Evolutionary conservation across 305 asterid genomes (phyloP), one percentile per base, ranked within the genome.

Genomic region (Plantago coronopus): DNA sequence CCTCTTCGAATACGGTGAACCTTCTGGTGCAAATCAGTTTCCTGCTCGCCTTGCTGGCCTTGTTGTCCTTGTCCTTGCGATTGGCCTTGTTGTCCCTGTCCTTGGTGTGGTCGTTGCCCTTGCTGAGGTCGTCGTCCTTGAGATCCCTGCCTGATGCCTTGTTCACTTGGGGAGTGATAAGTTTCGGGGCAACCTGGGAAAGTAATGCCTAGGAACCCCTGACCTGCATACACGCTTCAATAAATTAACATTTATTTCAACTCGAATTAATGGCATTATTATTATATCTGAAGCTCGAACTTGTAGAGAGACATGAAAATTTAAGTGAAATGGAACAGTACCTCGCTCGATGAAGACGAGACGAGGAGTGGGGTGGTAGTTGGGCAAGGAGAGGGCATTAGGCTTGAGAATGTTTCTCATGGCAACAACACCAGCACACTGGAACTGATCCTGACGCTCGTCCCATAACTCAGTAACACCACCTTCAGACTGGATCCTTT

Each of bases 151-250:
- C 47, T 71, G 8, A 7, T 45, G 49, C 57, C 43, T 63, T 58
- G 71, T 22, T 42, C 27, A 22, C 47, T 45, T 14, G 2, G 8
- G 34, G 81, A 55, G 17, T 76, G 67, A 53, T 56, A 88, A 0
- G 93, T 81, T 48, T 81, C 95, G 2, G 89, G 85, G 51, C 96
- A 88, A 12, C 96, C 95, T 1, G 96, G 90, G 74, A 65, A 69
- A 40, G 44, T 66, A 43, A 88, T 54, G 21, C 95, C 62, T 1
- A 83, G 59, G 67, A 56, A 73, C 1, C 93, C 96, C 73, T 70
- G 63, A n/a, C 95, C 95, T 86, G 82, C 4, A 72, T 14, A 34
- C 46, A 15, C 17, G 17, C 0, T 10, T 18, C 15, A 16, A 12
- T n/a, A 2, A 53, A 10, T 7, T 37, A 1, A 9, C 34, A 21